Evolutionary conservation across 2,329 filamentous ascomycete genomes (phyloP).

Genomic region (Sporothrix luriei): DNA sequence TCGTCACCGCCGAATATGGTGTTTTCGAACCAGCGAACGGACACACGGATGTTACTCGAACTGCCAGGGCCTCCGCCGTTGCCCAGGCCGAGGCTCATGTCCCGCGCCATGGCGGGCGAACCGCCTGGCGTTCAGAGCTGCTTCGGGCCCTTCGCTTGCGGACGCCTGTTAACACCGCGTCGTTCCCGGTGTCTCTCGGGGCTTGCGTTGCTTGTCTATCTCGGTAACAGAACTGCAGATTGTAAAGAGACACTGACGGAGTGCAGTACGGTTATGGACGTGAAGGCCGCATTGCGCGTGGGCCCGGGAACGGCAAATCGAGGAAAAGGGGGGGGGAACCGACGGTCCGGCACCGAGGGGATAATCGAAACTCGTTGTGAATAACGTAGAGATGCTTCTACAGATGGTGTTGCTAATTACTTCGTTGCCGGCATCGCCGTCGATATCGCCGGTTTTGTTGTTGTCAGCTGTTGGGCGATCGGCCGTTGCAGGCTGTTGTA

Average conservation of each 20-base stretch:
- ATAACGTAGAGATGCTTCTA: slow-evolving; percentile 10
- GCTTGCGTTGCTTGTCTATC: neutral
- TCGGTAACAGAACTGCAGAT: neutral
- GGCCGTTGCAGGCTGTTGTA: slow-evolving; percentile 2
- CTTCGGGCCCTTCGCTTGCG: neutral
- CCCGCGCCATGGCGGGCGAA: slow-evolving; percentile 31
- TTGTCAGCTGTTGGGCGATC: slow-evolving; percentile 10
- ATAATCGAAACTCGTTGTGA: slow-evolving; percentile 4
- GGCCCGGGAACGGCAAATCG: neutral
- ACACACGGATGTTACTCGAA: slow-evolving; percentile 80
- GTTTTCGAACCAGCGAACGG: slow-evolving; percentile 90
- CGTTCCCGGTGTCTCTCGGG: neutral
- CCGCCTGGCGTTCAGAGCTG: neutral
- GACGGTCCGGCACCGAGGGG: neutral
- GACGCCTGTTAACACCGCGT: neutral
- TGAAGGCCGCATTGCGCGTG: slow-evolving; percentile 26
- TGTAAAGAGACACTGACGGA: slow-evolving; percentile 9
- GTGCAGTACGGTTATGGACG: slow-evolving; percentile 32
- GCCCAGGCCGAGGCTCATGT: slow-evolving; percentile 5
- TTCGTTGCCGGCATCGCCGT: neutral
- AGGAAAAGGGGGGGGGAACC: neutral
- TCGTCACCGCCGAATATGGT: slow-evolving; percentile 96
- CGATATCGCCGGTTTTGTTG: neutral
- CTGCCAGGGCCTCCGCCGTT: slow-evolving; percentile 2
- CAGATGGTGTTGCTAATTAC: slow-evolving; percentile 3